These are phyloP conservation scores for Echinosophora koreensis DNA, from an alignment of 306 rosid genomes.

Conservation along the genomic window DNA sequence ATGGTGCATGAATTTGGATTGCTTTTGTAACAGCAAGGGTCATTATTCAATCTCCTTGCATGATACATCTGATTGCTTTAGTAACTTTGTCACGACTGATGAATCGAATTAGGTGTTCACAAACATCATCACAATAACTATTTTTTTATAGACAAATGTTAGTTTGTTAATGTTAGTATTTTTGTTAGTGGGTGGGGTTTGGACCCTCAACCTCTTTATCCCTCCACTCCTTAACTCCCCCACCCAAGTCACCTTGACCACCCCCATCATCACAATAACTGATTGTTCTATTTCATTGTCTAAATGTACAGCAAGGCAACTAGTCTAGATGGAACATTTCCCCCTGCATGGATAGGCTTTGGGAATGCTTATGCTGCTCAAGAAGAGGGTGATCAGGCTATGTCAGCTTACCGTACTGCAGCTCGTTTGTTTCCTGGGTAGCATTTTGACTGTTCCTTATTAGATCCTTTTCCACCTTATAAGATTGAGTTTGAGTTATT, in stretches of 20 bases:
- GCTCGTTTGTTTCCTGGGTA: conserved; percentile 99
- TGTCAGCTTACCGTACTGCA: conserved; percentile 96
- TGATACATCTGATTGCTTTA: conserved; percentile 1
- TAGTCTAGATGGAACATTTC: conserved; percentile 86
- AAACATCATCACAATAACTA: conserved; percentile 16
- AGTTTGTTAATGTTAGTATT: too few relatives aligned
- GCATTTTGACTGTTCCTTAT: conserved; percentile 6
- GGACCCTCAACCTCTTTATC: too few relatives aligned
- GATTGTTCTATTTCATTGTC: conserved; percentile 41
- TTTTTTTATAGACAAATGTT: too few relatives aligned
- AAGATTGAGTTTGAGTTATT: conserved; percentile 4
- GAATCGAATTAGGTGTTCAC: too few relatives aligned
- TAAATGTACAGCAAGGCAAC: conserved; percentile 82
- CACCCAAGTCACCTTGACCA: too few relatives aligned
- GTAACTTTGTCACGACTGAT: neutral
- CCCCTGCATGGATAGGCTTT: conserved; percentile 97
- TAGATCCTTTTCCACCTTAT: neutral
- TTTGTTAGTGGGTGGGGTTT: too few relatives aligned
- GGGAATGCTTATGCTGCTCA: conserved; percentile 95
- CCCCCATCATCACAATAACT: conserved; percentile 24
- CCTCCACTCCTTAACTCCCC: too few relatives aligned
- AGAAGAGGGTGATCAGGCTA: conserved; percentile 99
- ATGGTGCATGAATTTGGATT: conserved; percentile 15
- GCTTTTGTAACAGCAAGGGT: neutral
- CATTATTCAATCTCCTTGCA: neutral